Evolutionary conservation across 2,329 filamentous ascomycete genomes (phyloP), one percentile per base, ranked within the genome.

Genomic region (Akanthomyces dipterigenus): DNA sequence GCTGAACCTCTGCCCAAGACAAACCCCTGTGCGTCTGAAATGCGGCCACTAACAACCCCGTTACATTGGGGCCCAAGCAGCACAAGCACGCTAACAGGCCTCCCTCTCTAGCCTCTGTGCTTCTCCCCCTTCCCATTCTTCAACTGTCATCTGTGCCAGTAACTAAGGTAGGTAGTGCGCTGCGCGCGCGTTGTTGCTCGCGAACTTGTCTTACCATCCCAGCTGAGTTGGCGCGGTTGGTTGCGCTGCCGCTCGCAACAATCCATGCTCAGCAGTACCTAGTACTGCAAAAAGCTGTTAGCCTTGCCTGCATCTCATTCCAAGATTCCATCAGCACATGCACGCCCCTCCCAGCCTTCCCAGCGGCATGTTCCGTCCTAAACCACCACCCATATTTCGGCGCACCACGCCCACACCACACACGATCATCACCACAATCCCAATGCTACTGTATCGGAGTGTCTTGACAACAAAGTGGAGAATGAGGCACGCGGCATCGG

Each of bases 11-110:
- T n/a, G n/a, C n/a, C n/a, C n/a, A n/a, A n/a, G n/a, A n/a, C n/a
- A 9, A 1, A 55, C 51, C 53, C 53, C 53, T 55, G 53, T n/a
- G 22, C 53, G 24, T 55, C 53, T 43, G 38, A 55, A 55, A 55
- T 55, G 14, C 11, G 31, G 31, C 8, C 31, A 34, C 31, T 34
- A 34, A 34, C 5, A 34, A 34, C 31, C 31, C 31, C 31, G 1
- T 34, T n/a, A n/a, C n/a, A n/a, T n/a, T 34, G 31, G 3, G 31
- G 3, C 31, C 31, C 31, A 2, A 34, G n/a, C n/a, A n/a, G n/a
- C n/a, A n/a, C n/a, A n/a, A n/a, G n/a, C n/a, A n/a, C n/a, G n/a
- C n/a, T n/a, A n/a, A n/a, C n/a, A n/a, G n/a, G n/a, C n/a, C n/a
- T n/a, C n/a, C n/a, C n/a, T n/a, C n/a, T n/a, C n/a, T n/a, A n/a